Conservation (phyloP, 176 grass and related monocot species). For the Canna indica region DNA sequence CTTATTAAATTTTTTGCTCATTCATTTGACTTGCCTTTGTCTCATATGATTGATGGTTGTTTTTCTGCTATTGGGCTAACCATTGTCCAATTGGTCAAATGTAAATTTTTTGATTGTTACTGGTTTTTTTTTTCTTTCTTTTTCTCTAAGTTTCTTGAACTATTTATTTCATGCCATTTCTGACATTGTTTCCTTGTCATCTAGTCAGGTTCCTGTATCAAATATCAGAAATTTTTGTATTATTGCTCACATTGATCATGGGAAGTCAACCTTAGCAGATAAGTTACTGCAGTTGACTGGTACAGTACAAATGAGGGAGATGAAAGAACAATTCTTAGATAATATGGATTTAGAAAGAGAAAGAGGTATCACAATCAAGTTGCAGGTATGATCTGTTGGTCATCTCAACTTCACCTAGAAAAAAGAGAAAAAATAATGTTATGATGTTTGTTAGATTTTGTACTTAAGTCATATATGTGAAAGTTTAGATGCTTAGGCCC, state of each 20-base stretch:
- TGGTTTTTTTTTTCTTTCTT: neutral
- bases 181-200: slow-evolving; percentile 1
- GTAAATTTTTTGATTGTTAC: neutral
- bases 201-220: slow-evolving; percentile 67
- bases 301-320: slow-evolving; percentile 87
- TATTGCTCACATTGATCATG: slow-evolving; percentile 95
- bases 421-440: neutral
- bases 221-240: slow-evolving; percentile 98
- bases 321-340: slow-evolving; percentile 95
- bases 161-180: neutral
- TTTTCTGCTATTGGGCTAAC: neutral
- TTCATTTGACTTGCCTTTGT: neutral
- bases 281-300: slow-evolving; percentile 80
- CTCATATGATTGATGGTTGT: neutral
- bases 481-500: neutral
- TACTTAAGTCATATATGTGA: neutral
- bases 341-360: slow-evolving; percentile 98
- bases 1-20: neutral
- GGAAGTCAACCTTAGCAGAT: slow-evolving; percentile 93
- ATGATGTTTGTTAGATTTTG: neutral
- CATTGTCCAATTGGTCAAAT: neutral
- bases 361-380: slow-evolving; percentile 97
- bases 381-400: slow-evolving; percentile 49
- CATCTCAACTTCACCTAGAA: neutral
- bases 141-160: neutral